phyloP scores from a whole-genome alignment of 2,329 filamentous ascomycete genomes.

The Paecilomyces formosus region DNA sequence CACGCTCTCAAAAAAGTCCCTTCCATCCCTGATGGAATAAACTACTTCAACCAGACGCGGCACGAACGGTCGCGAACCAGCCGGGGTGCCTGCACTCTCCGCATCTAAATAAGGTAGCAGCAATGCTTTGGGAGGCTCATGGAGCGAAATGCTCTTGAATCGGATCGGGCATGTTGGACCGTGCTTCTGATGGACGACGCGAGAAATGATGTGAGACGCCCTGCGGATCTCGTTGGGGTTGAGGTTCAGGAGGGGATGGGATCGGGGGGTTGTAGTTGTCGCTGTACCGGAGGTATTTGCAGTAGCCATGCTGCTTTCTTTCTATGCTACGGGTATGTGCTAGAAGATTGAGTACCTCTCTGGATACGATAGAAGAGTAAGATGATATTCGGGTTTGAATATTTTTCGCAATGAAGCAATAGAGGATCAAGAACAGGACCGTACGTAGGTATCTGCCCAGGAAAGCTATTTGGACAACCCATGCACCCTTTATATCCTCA shows the following conservation, averaged over 20 bases:
- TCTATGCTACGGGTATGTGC: neutral
- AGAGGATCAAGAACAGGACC: neutral
- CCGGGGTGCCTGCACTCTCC: slow-evolving; percentile 1
- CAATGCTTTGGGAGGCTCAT: slow-evolving; percentile 4
- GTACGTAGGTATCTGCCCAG: neutral
- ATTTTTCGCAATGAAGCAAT: too few relatives aligned
- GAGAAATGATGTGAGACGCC: neutral
- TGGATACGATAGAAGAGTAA: neutral
- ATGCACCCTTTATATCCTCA: neutral
- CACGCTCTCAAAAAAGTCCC: slow-evolving; percentile 1
- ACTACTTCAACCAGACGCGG: slow-evolving; percentile 1
- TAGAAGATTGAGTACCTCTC: neutral
- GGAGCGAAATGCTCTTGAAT: slow-evolving; percentile 3
- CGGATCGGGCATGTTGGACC: neutral
- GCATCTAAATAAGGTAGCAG: slow-evolving; percentile 5
- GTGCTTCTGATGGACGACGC: neutral
- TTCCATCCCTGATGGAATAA: neutral
- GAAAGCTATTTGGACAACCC: neutral
- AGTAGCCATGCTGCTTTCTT: neutral
- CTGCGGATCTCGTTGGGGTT: neutral
- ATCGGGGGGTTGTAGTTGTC: neutral
- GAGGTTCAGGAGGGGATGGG: slow-evolving; percentile 3
- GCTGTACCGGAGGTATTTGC: neutral
- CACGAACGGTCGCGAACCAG: slow-evolving; percentile 1
- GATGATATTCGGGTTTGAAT: too few relatives aligned